These are phyloP conservation scores for Cladochytrium replicatum DNA, from an alignment of 192 early-diverging fungal species.

Conservation along the genomic window DNA sequence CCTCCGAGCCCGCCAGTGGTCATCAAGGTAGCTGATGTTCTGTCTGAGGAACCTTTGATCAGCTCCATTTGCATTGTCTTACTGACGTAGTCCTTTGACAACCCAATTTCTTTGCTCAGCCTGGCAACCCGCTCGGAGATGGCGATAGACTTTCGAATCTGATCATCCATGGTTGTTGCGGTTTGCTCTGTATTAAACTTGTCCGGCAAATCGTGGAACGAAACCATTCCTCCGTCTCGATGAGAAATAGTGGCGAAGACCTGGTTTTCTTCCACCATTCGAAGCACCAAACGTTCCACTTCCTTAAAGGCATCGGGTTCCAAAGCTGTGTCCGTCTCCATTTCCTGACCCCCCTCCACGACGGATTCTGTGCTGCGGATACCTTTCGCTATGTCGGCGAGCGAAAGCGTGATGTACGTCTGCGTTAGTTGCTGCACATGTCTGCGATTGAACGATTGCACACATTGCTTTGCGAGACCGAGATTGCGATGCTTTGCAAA, in stretches of 20 bases:
- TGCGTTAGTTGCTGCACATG: constrained; percentile 60
- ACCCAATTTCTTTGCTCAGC: constrained; percentile 33
- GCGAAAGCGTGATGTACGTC: constrained; percentile 65
- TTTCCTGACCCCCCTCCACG: constrained; percentile 21
- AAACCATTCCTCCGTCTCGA: constrained; percentile 48
- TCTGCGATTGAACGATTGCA: constrained; percentile 29
- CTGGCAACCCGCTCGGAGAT: constrained; percentile 22
- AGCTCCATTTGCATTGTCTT: constrained; percentile 25
- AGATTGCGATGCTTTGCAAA: constrained; percentile 47
- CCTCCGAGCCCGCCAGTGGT: too few species aligned
- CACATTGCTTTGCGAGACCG: constrained; percentile 51
- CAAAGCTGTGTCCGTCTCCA: neutral
- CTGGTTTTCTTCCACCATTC: constrained; percentile 46
- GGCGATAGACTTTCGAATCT: constrained; percentile 23
- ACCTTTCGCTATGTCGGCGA: constrained; percentile 60
- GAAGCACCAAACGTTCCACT: constrained; percentile 43
- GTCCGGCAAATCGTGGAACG: constrained; percentile 55
- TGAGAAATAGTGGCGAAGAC: constrained; percentile 35
- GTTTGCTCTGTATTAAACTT: constrained; percentile 28
- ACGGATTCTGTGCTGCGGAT: too few species aligned
- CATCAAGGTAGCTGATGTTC: too few species aligned
- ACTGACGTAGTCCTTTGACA: constrained; percentile 35
- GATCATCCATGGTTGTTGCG: constrained; percentile 32
- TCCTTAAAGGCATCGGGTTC: constrained; percentile 15
- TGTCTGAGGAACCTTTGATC: too few species aligned